These are phyloP conservation scores for Laetiporus sulphureus DNA, from an alignment of 1,284 basidiomycete genomes.

Conservation along the genomic window DNA sequence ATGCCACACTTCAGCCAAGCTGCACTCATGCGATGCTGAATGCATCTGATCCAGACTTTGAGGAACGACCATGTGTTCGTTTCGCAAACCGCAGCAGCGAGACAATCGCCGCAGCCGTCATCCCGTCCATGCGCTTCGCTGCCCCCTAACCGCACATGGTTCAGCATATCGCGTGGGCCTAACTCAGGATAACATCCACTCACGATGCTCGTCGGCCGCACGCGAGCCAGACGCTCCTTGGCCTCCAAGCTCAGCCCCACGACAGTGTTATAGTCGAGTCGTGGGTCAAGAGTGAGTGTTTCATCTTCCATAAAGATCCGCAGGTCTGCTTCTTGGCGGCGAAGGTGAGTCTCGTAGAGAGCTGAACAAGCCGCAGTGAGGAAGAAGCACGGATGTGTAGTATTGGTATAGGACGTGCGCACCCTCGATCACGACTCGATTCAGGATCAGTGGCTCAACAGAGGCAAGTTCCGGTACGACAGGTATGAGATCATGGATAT, in stretches of 20 bases:
- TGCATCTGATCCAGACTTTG: no score
- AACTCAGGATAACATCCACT: conserved; percentile 29
- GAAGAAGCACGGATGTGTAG: not conserved
- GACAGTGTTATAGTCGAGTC: conserved; percentile 63
- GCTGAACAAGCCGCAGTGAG: conserved; percentile 28
- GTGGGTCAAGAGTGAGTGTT: conserved; percentile 57
- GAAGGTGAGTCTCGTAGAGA: conserved; percentile 54
- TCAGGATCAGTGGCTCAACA: conserved; percentile 46
- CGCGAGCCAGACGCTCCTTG: conserved; percentile 52
- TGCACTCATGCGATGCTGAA: no score
- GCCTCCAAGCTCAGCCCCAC: conserved; percentile 74
- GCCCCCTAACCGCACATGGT: conserved; percentile 49
- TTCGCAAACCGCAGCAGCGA: conserved; percentile 54
- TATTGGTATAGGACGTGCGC: conserved; percentile 8
- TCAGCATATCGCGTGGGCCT: no score
- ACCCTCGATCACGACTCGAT: conserved; percentile 72
- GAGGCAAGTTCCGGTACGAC: conserved; percentile 50
- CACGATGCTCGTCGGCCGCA: conserved; percentile 68
- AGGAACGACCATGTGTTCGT: conserved; percentile 2
- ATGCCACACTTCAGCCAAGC: no score
- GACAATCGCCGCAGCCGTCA: conserved; percentile 71
- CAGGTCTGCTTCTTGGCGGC: conserved; percentile 71
- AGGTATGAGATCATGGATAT: conserved; percentile 36
- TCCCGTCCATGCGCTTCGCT: conserved; percentile 83
- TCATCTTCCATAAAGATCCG: conserved; percentile 75